These are phyloP conservation scores for Blastobotrys buckinghamii DNA, from an alignment of 1,139 yeast genomes.

Conservation along the genomic window DNA sequence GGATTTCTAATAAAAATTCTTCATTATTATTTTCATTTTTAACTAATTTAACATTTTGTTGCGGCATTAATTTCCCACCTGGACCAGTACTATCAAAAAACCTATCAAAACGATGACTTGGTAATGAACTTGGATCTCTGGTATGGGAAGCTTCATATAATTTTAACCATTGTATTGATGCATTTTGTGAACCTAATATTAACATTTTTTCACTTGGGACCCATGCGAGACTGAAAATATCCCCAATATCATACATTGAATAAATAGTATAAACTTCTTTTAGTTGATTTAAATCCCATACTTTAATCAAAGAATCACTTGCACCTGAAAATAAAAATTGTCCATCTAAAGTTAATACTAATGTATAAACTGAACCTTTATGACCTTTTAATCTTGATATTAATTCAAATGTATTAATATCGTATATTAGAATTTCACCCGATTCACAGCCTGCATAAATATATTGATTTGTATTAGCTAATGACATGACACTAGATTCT, in stretches of 20 bases:
- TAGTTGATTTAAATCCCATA: slow-evolving; percentile 54
- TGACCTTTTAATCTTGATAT: slow-evolving; percentile 48
- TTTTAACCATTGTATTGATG: slow-evolving; percentile 70
- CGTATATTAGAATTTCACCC: slow-evolving; percentile 70
- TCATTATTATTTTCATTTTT: slow-evolving; percentile 11
- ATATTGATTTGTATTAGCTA: slow-evolving; percentile 55
- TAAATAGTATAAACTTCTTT: slow-evolving; percentile 60
- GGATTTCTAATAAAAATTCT: slow-evolving; percentile 53
- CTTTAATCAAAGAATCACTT: slow-evolving; percentile 80
- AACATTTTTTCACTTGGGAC: slow-evolving; percentile 53
- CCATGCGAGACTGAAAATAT: slow-evolving; percentile 80
- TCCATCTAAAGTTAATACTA: slow-evolving; percentile 55
- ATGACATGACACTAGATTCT: slow-evolving; percentile 68
- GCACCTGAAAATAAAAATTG: slow-evolving; percentile 74
- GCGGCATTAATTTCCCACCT: slow-evolving; percentile 48
- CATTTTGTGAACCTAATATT: slow-evolving; percentile 88
- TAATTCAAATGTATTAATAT: slow-evolving; percentile 56
- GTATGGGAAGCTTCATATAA: slow-evolving; percentile 34
- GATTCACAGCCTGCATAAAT: slow-evolving; percentile 93
- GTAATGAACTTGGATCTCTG: slow-evolving; percentile 46
- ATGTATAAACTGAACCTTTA: slow-evolving; percentile 66
- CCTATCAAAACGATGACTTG: slow-evolving; percentile 74
- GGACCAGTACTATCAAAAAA: slow-evolving; percentile 92
- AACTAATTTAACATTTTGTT: slow-evolving; percentile 21
- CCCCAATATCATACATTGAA: slow-evolving; percentile 85